phyloP scores from a whole-genome alignment of 768 basidiomycete genomes.

The Chiua virens region DNA sequence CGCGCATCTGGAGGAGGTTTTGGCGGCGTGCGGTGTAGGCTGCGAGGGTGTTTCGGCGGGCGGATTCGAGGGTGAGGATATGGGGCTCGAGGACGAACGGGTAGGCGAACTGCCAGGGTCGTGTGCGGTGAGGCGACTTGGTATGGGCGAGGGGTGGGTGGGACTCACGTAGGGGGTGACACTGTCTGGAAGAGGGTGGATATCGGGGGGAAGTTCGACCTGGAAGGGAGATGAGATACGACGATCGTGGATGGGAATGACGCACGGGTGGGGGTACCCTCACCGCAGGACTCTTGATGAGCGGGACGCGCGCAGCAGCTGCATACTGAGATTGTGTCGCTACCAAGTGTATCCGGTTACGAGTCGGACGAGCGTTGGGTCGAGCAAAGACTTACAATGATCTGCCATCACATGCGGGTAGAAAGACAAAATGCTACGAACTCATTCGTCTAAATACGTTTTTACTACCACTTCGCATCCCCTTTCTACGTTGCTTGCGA shows the following conservation, averaged over 20 bases:
- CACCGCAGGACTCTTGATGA: constrained; percentile 91
- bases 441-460: constrained; percentile 61
- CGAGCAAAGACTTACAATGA: constrained; percentile 17
- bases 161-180: constrained; percentile 80
- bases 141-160: background rate
- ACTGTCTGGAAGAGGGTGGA: constrained; percentile 91
- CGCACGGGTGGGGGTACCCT: constrained; percentile 80
- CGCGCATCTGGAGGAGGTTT: constrained; percentile 65
- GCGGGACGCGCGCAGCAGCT: constrained; percentile 70
- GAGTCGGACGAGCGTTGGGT: background rate
- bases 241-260: background rate
- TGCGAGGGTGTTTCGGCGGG: constrained; percentile 65
- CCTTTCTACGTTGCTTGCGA: constrained; percentile 75
- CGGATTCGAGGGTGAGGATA: constrained; percentile 70
- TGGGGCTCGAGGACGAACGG: constrained; percentile 93
- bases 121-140: constrained; percentile 1
- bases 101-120: constrained; percentile 77
- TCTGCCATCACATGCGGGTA: constrained; percentile 15
- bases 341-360: constrained; percentile 4
- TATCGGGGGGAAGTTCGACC: constrained; percentile 87
- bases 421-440: constrained; percentile 9
- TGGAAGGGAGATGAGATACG: constrained; percentile 32
- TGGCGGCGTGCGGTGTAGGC: constrained; percentile 68
- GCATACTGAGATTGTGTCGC: constrained; percentile 67
- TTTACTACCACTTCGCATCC: constrained; percentile 85